Evolutionary conservation across 257 asterid species (phyloP), one percentile per base, ranked within the genome.

Genomic region (Verbascum thapsus): DNA sequence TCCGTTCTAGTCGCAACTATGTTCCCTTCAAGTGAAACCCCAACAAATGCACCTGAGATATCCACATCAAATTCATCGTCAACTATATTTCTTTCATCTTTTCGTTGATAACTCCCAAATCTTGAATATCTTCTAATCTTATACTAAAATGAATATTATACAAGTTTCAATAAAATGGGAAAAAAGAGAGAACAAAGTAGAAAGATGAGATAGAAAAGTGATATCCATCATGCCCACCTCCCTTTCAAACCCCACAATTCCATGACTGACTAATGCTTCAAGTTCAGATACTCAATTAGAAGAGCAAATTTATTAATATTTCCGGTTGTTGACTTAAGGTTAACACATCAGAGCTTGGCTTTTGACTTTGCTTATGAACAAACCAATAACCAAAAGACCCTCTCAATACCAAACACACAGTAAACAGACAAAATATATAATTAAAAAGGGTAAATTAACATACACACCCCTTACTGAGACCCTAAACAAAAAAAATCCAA

Each of bases 11-110:
- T 88, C 2, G 87, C 74, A 1, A 94, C 96, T 5, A 86, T 53
- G 74, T 90, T 90, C 56, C 99, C 98, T 74, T 94, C 99, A 12
- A 90, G 80, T 12, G 99, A 94, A 30, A 94, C 90, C 44, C 99
- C 99, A 15, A 90, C 84, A 78, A 94, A 94, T 50, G 96, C 98
- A 77, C 98, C 99, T 94, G 82, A 20, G 37, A 23, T 35, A 70
- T 71, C 55, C 61, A 67, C 23, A 67, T 23, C 53, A 71, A 71
- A 22, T 32, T 60, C 1, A 61, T 37, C 12, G 10, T 49, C 7
- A 59, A 44, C 16, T 17, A 35, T 17, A 35, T 23, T 50, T 32
- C 34, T 4, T 40, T 32, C 7, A 45, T 7, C 15, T 11, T 42
- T 44, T 66, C 26, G 7, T 11, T 19, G 8, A 17, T 18, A 48